Evolutionary conservation across 441 rosid genomes (phyloP).

Genomic region (Iberis amara): DNA sequence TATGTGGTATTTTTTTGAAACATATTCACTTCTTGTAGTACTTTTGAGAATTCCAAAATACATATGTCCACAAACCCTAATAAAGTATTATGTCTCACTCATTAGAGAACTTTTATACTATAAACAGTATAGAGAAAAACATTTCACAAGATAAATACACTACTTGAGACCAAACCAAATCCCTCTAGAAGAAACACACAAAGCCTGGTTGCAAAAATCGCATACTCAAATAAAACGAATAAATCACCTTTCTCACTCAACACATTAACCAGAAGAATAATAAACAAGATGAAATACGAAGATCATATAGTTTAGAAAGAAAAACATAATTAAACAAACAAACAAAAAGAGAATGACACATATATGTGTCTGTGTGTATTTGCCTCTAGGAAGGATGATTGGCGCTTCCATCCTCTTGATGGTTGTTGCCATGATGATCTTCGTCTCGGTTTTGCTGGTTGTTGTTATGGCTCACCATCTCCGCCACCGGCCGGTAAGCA

Average conservation of each 20-base stretch:
- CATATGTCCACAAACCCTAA: conserved; percentile 24
- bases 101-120: conserved; percentile 21
- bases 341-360: conserved; percentile 37
- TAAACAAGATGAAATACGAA: conserved; percentile 24
- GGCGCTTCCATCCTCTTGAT: conserved; percentile 45
- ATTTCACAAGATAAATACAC: conserved; percentile 16
- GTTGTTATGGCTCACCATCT: too few species aligned
- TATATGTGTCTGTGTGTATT: conserved; percentile 25
- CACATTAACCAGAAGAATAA: conserved; percentile 27
- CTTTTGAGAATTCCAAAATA: not conserved
- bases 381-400: conserved; percentile 37
- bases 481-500: conserved; percentile 44
- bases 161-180: conserved; percentile 23
- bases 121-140: conserved; percentile 10
- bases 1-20: too few species aligned
- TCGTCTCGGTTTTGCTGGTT: conserved; percentile 28
- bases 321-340: conserved; percentile 24
- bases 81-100: conserved; percentile 20
- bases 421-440: conserved; percentile 42
- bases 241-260: conserved; percentile 12
- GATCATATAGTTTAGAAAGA: too few species aligned
- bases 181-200: not conserved
- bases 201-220: conserved; percentile 18
- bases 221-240: conserved; percentile 17
- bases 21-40: too few species aligned